Evolutionary conservation across 352 stramenopile genomes (phyloP).

Genomic region (Peronospora farinosa): DNA sequence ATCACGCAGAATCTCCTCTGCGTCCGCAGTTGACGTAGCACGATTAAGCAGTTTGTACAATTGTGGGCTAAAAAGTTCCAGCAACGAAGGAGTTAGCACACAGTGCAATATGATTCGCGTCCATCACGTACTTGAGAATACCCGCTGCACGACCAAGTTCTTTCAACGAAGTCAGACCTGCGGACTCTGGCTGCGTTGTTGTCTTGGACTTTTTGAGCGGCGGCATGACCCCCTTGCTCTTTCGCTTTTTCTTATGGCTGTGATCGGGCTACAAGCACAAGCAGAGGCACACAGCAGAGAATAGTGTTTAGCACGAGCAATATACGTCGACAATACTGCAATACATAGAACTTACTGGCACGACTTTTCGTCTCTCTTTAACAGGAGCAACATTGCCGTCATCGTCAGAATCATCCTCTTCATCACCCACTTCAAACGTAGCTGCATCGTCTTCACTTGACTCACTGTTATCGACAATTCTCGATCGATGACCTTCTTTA

Average conservation of each 20-base stretch:
- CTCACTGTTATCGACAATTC: constrained; percentile 23
- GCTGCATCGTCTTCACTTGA: constrained; percentile 25
- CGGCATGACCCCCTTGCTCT: constrained; percentile 12
- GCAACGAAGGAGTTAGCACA: constrained; percentile 4
- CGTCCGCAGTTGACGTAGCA: constrained; percentile 31
- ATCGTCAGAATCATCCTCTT: constrained; percentile 21
- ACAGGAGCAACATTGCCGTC: constrained; percentile 9
- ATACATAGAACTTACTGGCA: not conserved
- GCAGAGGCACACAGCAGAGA: not conserved
- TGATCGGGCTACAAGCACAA: constrained; percentile 6
- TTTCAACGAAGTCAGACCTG: constrained; percentile 55
- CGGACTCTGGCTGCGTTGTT: constrained; percentile 28
- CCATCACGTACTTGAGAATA: constrained; percentile 50
- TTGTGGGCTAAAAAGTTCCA: constrained; percentile 33
- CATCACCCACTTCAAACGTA: constrained; percentile 18
- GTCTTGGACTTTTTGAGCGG: constrained; percentile 27
- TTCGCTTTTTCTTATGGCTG: constrained; percentile 13
- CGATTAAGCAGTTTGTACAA: constrained; percentile 60
- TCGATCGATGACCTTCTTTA: constrained; percentile 28
- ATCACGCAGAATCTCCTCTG: constrained; percentile 56
- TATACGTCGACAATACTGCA: not conserved
- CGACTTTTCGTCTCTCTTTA: constrained; percentile 17
- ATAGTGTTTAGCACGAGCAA: constrained; percentile 1
- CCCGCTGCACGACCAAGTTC: constrained; percentile 61
- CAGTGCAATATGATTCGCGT: not conserved